Evolutionary conservation across 345 rosid species (phyloP), one percentile per base, ranked within the genome.

Genomic region (Salix brachista): DNA sequence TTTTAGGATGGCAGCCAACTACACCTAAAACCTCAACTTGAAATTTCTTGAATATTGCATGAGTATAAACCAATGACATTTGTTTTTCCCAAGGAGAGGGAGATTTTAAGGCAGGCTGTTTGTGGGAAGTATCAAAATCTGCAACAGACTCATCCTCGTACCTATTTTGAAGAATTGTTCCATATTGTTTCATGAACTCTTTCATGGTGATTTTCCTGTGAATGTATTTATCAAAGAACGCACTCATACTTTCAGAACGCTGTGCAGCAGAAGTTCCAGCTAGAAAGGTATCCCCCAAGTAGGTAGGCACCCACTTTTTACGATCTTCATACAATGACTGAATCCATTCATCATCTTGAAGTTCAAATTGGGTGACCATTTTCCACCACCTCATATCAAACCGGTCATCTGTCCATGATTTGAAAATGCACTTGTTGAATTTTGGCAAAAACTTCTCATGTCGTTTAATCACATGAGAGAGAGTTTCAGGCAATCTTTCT

Each of bases 331-430:
- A 79, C 71, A 79, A 69, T 58, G 50, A 46, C 39, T 39, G 78
- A 34, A 79, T 37, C 82, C 74, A 74, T 75, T 69, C 78, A 48
- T 79, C 66, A 12, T 79, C 71, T 48, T 79, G 78, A 6, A 79
- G 82, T 28, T 80, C 82, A 64, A 75, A 80, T 28, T 70, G 60
- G 34, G 65, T 64, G 54, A 80, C 78, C 75, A 80, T 80, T 65
- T 76, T 80, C 78, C 82, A 75, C 82, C 82, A 80, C 67, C 75
- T 75, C 78, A 74, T 75, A 50, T 75, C 82, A 62, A 80, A 80
- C 58, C 75, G 46, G 25, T 80, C 82, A 32, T 80, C 82, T 1
- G 82, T 74, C 82, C 82, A 80, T 10, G 82, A 80, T 75, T 71
- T 80, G 30, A 74, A 75, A 25, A 80, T 44, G 52, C 82, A 80